A percentile compares a stretch with the other conserved stretches of the same genome.
Conservation (phyloP, 2,329 filamentous ascomycete species). For the Didymella segeticola region DNA sequence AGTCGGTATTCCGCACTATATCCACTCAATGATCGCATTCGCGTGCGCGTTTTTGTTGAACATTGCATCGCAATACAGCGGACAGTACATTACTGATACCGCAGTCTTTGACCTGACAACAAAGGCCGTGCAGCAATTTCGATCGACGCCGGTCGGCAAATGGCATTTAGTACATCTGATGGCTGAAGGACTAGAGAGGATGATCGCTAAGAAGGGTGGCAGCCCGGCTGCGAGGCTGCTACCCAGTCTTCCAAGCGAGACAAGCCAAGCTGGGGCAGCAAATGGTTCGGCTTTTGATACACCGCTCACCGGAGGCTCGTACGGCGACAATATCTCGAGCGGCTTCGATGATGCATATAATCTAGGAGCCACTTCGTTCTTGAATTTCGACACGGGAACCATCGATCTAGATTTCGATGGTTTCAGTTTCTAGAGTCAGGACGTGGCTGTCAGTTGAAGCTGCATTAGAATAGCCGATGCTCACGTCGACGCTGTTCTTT, state of each 20-base stretch:
- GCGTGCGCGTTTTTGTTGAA: slow-evolving; percentile 61
- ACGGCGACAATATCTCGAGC: slow-evolving; percentile 22
- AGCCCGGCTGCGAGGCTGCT: slow-evolving; percentile 8
- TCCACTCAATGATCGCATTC: slow-evolving; percentile 62
- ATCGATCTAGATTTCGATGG: slow-evolving; percentile 33
- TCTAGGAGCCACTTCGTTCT: slow-evolving; percentile 31
- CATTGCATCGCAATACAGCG: slow-evolving; percentile 53
- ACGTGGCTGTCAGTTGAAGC: not conserved
- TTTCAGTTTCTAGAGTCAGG: slow-evolving; percentile 29
- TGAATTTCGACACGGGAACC: slow-evolving; percentile 37
- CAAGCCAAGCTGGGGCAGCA: slow-evolving; percentile 14
- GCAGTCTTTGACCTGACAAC: slow-evolving; percentile 50
- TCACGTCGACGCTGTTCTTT: not conserved
- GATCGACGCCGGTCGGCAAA: slow-evolving; percentile 51
- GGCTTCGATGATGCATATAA: slow-evolving; percentile 35
- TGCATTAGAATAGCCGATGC: not conserved
- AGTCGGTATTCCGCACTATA: slow-evolving; percentile 58
- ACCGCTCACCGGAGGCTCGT: slow-evolving; percentile 13
- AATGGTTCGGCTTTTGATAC: slow-evolving; percentile 17
- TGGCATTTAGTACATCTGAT: slow-evolving; percentile 58
- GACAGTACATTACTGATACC: slow-evolving; percentile 48
- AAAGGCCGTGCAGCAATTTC: slow-evolving; percentile 51
- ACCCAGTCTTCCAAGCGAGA: slow-evolving; percentile 5
- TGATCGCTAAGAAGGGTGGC: slow-evolving; percentile 33
- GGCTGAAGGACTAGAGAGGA: slow-evolving; percentile 55